Conservation (phyloP, 768 basidiomycete species). For the Rhodosporidiobolus sp. region DNA sequence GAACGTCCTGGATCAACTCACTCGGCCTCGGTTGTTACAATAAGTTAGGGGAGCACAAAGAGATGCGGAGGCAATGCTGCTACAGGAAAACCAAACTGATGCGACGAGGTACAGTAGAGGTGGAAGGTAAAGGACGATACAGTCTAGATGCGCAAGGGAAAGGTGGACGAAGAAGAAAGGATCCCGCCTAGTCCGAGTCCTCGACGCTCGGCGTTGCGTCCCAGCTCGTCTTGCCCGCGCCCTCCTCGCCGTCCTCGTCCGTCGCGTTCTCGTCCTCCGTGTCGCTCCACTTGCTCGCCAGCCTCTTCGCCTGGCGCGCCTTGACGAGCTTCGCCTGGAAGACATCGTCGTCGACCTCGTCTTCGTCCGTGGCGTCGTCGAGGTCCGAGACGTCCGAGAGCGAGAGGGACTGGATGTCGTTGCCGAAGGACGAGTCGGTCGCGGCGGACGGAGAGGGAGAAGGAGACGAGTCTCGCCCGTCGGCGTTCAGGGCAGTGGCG, state of each 20-base stretch:
- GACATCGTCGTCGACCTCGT: not conserved
- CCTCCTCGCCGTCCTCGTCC: not conserved
- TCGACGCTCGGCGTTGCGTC: not conserved
- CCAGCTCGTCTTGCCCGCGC: not conserved
- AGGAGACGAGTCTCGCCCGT: no score
- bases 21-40: no score
- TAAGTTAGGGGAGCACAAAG: no score
- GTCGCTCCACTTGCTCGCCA: slow-evolving; percentile 1
- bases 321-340: not conserved
- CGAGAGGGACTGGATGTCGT: no score
- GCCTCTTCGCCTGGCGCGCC: not conserved
- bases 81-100: no score
- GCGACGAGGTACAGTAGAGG: no score
- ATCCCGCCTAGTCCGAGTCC: not conserved
- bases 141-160: no score
- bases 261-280: not conserved
- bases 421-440: not conserved
- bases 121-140: no score
- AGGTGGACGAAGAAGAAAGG: not conserved
- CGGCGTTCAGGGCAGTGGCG: no score
- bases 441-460: not conserved
- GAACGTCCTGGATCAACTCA: no score
- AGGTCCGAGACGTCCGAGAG: not conserved
- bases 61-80: no score
- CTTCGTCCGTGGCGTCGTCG: not conserved